Percentiles rank a stretch among this genome's conserved stretches.
Conservation (phyloP, 352 stramenopile species). For the Phytophthora citrophthora region DNA sequence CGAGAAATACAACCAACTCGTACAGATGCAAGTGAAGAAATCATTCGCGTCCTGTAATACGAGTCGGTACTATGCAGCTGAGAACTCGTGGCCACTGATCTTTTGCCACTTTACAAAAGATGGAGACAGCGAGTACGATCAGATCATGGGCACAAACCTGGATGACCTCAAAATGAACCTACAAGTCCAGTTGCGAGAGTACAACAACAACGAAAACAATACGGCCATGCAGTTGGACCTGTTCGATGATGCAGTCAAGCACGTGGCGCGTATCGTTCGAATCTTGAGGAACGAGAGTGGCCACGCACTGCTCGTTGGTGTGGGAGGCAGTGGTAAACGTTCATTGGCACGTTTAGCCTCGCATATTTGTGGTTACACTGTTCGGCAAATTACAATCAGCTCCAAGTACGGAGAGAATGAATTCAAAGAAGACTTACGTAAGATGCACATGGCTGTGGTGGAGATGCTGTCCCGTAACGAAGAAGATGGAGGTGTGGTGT, state of each 20-base stretch:
- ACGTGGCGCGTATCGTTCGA: slow-evolving; percentile 95
- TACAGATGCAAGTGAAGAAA: slow-evolving; percentile 94
- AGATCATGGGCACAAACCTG: slow-evolving; percentile 90
- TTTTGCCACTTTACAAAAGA: slow-evolving; percentile 97
- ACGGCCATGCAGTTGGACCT: slow-evolving; percentile 96
- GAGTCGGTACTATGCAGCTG: slow-evolving; percentile 92
- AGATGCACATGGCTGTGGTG: slow-evolving; percentile 94
- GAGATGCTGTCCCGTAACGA: slow-evolving; percentile 89
- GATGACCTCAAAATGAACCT: slow-evolving; percentile 91
- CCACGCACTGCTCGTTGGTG: slow-evolving; percentile 94
- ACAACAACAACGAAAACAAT: slow-evolving; percentile 97
- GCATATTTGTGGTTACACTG: slow-evolving; percentile 93
- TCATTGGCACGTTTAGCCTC: slow-evolving; percentile 93
- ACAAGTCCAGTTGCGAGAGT: slow-evolving; percentile 91
- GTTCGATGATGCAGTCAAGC: slow-evolving; percentile 97
- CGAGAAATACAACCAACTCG: slow-evolving; percentile 94
- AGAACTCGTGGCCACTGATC: slow-evolving; percentile 96
- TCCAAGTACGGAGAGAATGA: slow-evolving; percentile 95
- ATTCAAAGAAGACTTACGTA: slow-evolving; percentile 97
- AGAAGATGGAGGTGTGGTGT: slow-evolving; percentile 91
- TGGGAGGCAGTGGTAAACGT: slow-evolving; percentile 95
- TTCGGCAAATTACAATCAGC: slow-evolving; percentile 95
- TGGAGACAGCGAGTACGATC: slow-evolving; percentile 93
- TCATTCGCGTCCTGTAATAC: slow-evolving; percentile 93
- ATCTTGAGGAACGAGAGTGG: slow-evolving; percentile 91